Percentiles rank a stretch among this genome's conserved stretches.
These are phyloP conservation scores for Trypanosoma scelopori DNA, from an alignment of 208 protist genomes.

Conservation along the genomic window DNA sequence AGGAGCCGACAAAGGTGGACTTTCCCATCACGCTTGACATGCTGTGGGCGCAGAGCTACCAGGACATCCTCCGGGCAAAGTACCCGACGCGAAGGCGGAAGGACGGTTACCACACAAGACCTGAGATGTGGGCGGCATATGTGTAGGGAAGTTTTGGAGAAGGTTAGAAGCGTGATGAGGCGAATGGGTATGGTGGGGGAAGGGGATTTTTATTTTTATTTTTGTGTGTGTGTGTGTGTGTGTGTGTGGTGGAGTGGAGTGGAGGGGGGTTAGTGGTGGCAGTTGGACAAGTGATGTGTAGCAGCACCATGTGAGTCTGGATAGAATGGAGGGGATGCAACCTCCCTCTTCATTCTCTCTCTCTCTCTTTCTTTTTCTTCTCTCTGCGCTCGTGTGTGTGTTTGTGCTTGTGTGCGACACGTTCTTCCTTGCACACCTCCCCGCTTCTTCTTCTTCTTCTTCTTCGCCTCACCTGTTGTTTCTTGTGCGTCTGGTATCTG, in stretches of 20 bases:
- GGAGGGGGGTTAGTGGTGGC: too few relatives aligned
- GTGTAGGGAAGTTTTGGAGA: slow-evolving; percentile 35
- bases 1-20: slow-evolving; percentile 84
- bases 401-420: not conserved
- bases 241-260: too few relatives aligned
- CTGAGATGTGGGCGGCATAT: slow-evolving; percentile 81
- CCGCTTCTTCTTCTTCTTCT: not conserved
- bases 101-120: slow-evolving; percentile 86
- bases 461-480: too few relatives aligned
- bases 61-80: slow-evolving; percentile 86
- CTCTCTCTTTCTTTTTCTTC: slow-evolving; percentile 21
- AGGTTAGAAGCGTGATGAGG: too few relatives aligned
- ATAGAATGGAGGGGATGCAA: slow-evolving; percentile 15
- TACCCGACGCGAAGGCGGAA: slow-evolving; percentile 79
- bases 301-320: too few relatives aligned
- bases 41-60: slow-evolving; percentile 86
- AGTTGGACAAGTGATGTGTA: too few relatives aligned
- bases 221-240: not conserved
- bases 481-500: slow-evolving; percentile 3
- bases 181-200: slow-evolving; percentile 3
- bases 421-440: not conserved
- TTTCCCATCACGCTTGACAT: slow-evolving; percentile 90
- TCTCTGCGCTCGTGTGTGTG: slow-evolving; percentile 8
- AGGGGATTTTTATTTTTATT: not conserved
- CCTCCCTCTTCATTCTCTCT: slow-evolving; percentile 14